Evolutionary conservation across 495 filamentous ascomycete species (phyloP).

Genomic region (Cercophora newfieldiana): DNA sequence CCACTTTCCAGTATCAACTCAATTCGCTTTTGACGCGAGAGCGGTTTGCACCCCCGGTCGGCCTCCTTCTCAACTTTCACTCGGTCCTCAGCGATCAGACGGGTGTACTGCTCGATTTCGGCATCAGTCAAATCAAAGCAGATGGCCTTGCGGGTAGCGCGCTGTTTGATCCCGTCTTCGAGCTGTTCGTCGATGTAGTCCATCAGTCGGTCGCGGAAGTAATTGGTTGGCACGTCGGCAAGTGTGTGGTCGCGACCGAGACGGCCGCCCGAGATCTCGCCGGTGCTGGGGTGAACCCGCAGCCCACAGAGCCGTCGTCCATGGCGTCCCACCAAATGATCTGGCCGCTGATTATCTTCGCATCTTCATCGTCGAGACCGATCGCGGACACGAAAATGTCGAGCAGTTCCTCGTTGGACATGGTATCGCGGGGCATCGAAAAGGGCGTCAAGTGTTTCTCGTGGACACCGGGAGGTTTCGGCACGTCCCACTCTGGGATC

Average conservation of each 20-base stretch:
- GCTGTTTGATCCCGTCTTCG: neutral
- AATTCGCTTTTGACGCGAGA: neutral
- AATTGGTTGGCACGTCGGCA: neutral
- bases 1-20: neutral
- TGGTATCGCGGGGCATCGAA: neutral
- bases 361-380: neutral
- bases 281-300: neutral
- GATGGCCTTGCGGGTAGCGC: neutral
- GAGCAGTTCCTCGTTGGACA: neutral
- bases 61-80: neutral
- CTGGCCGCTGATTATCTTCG: neutral
- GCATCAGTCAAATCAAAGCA: neutral
- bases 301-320: neutral
- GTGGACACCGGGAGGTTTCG: neutral
- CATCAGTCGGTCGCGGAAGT: neutral
- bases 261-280: neutral
- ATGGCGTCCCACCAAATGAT: slow-evolving; percentile 1
- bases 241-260: slow-evolving; percentile 1
- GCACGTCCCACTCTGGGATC: neutral
- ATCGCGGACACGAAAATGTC: neutral
- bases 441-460: neutral
- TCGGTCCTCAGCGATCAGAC: neutral
- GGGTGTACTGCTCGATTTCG: neutral
- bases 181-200: neutral
- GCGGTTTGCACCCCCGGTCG: neutral